phyloP scores from a whole-genome alignment of 192 early-diverging fungal species.

The Glomus cerebriforme region DNA sequence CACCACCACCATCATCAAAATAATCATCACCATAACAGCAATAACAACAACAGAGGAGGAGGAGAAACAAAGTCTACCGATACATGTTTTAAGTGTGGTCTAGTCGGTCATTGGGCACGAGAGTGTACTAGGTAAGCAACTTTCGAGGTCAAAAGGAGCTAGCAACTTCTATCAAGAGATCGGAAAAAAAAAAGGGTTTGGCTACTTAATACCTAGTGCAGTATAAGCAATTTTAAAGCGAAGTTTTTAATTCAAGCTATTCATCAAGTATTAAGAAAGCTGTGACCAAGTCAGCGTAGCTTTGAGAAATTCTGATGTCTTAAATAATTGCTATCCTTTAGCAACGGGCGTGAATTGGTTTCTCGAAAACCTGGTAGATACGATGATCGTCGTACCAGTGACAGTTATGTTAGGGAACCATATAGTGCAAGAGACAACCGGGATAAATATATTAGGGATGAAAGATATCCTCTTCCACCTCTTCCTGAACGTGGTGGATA shows the following conservation, averaged over 20 bases:
- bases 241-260: background rate
- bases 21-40: no score
- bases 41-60: slow-evolving; percentile 2
- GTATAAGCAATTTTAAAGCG: background rate
- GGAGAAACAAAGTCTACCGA: slow-evolving; percentile 22
- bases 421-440: slow-evolving; percentile 18
- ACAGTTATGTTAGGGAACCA: slow-evolving; percentile 25
- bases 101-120: slow-evolving; percentile 33
- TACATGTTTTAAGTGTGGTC: slow-evolving; percentile 35
- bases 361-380: slow-evolving; percentile 24
- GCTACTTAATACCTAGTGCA: background rate
- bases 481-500: slow-evolving; percentile 12
- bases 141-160: background rate
- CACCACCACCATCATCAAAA: no score
- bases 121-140: slow-evolving; percentile 37
- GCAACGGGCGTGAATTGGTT: background rate
- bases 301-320: slow-evolving; percentile 28
- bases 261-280: background rate
- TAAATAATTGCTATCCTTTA: slow-evolving; percentile 27
- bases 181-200: background rate
- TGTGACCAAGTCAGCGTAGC: background rate
- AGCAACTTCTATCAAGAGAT: background rate
- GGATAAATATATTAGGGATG: slow-evolving; percentile 24
- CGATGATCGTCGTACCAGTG: slow-evolving; percentile 19
- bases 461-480: slow-evolving; percentile 23